Evolutionary conservation across 1,139 yeast species (phyloP), one percentile per base, ranked within the genome.

Genomic region (Debaryomyces sp.): DNA sequence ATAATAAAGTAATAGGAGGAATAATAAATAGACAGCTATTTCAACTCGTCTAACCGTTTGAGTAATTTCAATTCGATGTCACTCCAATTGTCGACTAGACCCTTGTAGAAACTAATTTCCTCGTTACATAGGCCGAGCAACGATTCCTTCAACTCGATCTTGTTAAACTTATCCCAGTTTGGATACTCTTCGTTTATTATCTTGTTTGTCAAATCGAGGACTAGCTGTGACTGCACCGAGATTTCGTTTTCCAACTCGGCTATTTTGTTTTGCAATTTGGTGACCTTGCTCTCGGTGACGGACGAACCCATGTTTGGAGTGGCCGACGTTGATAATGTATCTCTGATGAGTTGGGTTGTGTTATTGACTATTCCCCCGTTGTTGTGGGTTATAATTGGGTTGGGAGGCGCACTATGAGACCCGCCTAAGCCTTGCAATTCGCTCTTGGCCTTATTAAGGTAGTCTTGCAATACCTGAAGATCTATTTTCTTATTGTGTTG

Each of bases 401-500:
- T 70, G 1, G 78, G 78, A 1, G 75, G 71, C 5, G 66, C 62
- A 21, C 54, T 56, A 32, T 54, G 50, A 9, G 55, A 41, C n/a
- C 86, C 79, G 49, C 83, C 71, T 39, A 89, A 60, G 36, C 73
- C 73, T 35, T 82, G 82, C 53, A 85, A 82, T 55, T 94, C 98
- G 29, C 70, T 68, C 49, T 80, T 77, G 0, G 96, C 83, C 60
- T 89, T 87, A 41, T 78, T 75, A 47, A 91, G 73, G 63, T 92
- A 92, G 49, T 88, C 96, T 41, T 83, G 82, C 45, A 94, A 74
- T 43, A 89, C 96, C 62, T 94, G 97, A 59, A 87, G 83, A 65
- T 94, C 99, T 36, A 92, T 81, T 57, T 89, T 92, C 65, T 92
- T 92, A 62, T 90, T 94, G 61, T 94, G 99, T 55, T 94, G 90